A percentile compares a stretch with the other conserved stretches of the same genome.
phyloP scores from a whole-genome alignment of 352 stramenopile species.

The Pythium aquatile region DNA sequence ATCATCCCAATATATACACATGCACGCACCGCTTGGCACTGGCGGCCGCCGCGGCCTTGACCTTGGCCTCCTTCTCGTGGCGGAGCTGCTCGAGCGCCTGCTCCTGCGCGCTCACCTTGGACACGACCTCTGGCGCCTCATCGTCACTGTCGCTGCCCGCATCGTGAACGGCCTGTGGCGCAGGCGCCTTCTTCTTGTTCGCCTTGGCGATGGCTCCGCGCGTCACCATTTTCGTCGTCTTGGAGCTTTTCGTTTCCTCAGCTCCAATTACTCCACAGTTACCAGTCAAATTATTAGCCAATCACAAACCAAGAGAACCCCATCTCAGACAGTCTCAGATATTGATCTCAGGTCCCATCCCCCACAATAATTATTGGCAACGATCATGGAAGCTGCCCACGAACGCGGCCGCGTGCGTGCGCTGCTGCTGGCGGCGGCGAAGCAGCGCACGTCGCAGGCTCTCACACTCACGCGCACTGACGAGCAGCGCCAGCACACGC shows the following conservation, averaged over 20 bases:
- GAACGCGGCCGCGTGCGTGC: constrained; percentile 39
- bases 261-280: constrained; percentile 10
- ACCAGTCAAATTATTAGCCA: constrained; percentile 33
- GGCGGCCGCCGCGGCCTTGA: constrained; percentile 32
- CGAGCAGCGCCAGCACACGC: neutral
- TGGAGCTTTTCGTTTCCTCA: constrained; percentile 7
- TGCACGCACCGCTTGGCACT: constrained; percentile 47
- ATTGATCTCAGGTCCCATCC: constrained; percentile 11
- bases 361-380: constrained; percentile 1
- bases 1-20: neutral
- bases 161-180: neutral
- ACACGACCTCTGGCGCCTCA: constrained; percentile 75
- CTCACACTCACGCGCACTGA: constrained; percentile 34
- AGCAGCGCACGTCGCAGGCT: constrained; percentile 40
- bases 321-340: neutral
- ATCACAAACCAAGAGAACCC: constrained; percentile 8
- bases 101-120: constrained; percentile 64
- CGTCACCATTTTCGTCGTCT: constrained; percentile 27
- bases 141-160: constrained; percentile 57
- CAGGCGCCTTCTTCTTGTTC: constrained; percentile 14
- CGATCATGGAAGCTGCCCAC: neutral
- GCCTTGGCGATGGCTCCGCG: constrained; percentile 25
- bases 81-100: constrained; percentile 46
- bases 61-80: constrained; percentile 53
- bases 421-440: constrained; percentile 68